Percentiles rank a stretch among this genome's conserved stretches.
Conservation (phyloP, 2,329 filamentous ascomycete species). For the Cladosporium phlei region DNA sequence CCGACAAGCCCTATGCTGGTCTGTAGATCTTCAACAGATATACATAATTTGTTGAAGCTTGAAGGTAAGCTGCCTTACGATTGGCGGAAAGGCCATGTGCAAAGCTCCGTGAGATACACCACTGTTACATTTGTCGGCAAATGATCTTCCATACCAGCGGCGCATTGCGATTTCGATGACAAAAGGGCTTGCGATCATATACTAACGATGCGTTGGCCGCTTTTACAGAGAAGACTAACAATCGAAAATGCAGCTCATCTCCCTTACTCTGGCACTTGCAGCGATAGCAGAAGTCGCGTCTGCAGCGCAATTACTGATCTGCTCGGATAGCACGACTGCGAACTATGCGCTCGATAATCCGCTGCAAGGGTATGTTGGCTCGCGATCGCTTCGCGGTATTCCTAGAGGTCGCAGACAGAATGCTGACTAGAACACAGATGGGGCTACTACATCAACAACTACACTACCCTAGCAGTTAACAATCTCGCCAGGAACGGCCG, state of each 20-base stretch:
- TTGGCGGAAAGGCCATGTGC: neutral
- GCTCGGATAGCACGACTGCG: neutral
- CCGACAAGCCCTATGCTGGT: too few species aligned
- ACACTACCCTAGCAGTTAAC: constrained; percentile 4
- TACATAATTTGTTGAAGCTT: neutral
- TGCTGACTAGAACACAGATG: neutral
- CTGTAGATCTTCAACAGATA: neutral
- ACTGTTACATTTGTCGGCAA: neutral
- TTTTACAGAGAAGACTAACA: too few species aligned
- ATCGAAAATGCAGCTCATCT: neutral
- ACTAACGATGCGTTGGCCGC: too few species aligned
- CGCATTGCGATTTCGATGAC: too few species aligned
- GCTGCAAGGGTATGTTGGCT: neutral
- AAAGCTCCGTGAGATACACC: neutral
- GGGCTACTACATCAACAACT: constrained; percentile 3
- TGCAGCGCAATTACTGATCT: neutral
- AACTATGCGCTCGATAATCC: neutral
- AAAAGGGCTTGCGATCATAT: too few species aligned
- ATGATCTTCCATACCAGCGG: neutral
- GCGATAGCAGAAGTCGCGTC: neutral
- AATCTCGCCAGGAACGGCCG: constrained; percentile 20
- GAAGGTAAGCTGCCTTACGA: neutral
- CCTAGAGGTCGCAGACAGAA: neutral
- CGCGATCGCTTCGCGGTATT: too few species aligned
- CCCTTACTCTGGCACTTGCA: neutral